Percentiles rank a stretch among this genome's conserved stretches.
Conservation (phyloP, 2,329 filamentous ascomycete species). For the Aureobasidium sp. region DNA sequence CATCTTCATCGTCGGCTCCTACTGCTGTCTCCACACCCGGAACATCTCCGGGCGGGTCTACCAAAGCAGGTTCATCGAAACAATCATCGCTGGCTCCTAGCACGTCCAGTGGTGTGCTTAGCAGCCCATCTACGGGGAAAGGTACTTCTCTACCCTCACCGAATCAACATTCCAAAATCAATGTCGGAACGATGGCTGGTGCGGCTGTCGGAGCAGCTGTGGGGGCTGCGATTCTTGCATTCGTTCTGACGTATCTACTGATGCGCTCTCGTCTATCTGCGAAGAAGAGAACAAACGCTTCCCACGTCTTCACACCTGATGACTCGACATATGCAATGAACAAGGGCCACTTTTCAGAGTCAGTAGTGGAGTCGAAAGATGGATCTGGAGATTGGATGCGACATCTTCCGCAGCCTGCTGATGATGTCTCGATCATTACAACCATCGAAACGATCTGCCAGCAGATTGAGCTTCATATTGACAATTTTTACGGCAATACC, state of each 20-base stretch:
- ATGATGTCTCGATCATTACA: conserved; percentile 22
- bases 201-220: background rate
- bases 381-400: conserved; percentile 3
- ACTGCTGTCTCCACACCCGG: too few species aligned
- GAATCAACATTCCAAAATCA: background rate
- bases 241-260: background rate
- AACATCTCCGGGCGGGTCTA: too few species aligned
- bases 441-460: conserved; percentile 26
- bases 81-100: too few species aligned
- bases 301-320: background rate
- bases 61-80: too few species aligned
- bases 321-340: background rate
- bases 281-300: background rate
- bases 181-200: background rate
- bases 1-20: too few species aligned
- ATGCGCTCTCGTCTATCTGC: background rate
- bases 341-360: background rate
- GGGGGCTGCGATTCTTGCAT: background rate
- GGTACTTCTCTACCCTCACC: background rate
- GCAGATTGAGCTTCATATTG: conserved; percentile 27
- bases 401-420: conserved; percentile 23
- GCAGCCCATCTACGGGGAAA: too few species aligned
- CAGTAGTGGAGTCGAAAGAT: background rate
- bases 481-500: conserved; percentile 26
- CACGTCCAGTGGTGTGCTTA: too few species aligned